Evolutionary conservation across 2,329 filamentous ascomycete genomes (phyloP).

Genomic region (Colletotrichum somersetense): DNA sequence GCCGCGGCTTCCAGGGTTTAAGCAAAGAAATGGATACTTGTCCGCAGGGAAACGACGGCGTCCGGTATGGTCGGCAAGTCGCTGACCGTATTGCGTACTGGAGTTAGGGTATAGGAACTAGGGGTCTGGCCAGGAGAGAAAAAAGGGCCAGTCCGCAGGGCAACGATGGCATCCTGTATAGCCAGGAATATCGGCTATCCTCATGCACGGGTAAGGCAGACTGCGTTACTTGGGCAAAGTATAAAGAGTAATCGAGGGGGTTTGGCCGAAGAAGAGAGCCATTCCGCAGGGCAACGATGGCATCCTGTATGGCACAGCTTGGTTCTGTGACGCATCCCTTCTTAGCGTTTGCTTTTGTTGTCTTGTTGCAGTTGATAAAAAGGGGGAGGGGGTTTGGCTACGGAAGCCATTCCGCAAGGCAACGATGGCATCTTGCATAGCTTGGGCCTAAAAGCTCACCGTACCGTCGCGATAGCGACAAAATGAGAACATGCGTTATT

Average conservation of each 20-base stretch:
- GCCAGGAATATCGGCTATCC: slow-evolving; percentile 21
- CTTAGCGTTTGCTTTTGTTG: slow-evolving; percentile 24
- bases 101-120: slow-evolving; percentile 27
- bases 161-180: slow-evolving; percentile 42
- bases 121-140: slow-evolving; percentile 42
- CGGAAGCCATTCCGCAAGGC: slow-evolving; percentile 41
- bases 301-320: slow-evolving; percentile 39
- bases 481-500: slow-evolving; percentile 16
- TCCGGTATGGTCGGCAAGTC: slow-evolving; percentile 44
- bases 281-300: slow-evolving; percentile 42
- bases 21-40: slow-evolving; percentile 39
- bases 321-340: slow-evolving; percentile 30
- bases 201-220: slow-evolving; percentile 3
- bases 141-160: slow-evolving; percentile 2
- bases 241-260: slow-evolving; percentile 18
- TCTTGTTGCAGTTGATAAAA: slow-evolving; percentile 12
- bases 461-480: slow-evolving; percentile 28
- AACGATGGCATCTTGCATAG: slow-evolving; percentile 44
- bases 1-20: slow-evolving; percentile 32
- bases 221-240: slow-evolving; percentile 6
- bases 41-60: slow-evolving; percentile 52
- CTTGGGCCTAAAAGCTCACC: slow-evolving; percentile 17
- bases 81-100: slow-evolving; percentile 41
- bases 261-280: slow-evolving; percentile 35
- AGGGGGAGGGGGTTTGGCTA: slow-evolving; percentile 30